Conservation (phyloP, 2,329 filamentous ascomycete genomes). For the Paecilomyces sp. region DNA sequence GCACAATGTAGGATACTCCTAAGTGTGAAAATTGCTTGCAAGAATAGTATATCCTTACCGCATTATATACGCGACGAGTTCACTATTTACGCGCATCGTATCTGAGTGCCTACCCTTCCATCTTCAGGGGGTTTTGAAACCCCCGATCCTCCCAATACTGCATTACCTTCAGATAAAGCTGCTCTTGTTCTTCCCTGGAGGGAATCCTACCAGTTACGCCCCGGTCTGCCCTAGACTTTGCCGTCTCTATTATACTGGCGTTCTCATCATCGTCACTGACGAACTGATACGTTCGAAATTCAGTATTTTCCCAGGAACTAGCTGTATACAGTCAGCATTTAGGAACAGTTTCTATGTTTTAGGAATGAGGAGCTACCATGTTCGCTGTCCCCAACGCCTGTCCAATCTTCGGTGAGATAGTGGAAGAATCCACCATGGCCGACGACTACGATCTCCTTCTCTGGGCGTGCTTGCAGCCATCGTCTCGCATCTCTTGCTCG, state of each 20-base stretch:
- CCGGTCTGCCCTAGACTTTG: constrained; percentile 4
- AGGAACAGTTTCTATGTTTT: background rate
- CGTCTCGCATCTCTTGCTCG: constrained; percentile 6
- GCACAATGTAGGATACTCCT: background rate
- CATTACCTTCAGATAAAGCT: constrained; percentile 6
- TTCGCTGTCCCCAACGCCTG: constrained; percentile 6
- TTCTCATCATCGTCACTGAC: constrained; percentile 2
- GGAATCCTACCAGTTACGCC: constrained; percentile 4
- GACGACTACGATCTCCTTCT: constrained; percentile 10
- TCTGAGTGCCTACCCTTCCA: background rate
- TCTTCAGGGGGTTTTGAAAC: constrained; percentile 9
- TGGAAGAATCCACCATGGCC: constrained; percentile 11
- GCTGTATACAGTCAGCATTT: constrained; percentile 1
- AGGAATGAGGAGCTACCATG: constrained; percentile 4
- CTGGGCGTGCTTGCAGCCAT: constrained; percentile 9
- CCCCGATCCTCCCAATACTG: constrained; percentile 7
- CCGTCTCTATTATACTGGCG: constrained; percentile 6
- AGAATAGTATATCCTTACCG: background rate
- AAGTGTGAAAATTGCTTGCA: background rate
- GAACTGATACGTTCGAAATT: constrained; percentile 8
- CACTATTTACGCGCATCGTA: background rate
- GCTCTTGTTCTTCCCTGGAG: constrained; percentile 4
- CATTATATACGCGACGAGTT: background rate
- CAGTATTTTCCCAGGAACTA: constrained; percentile 7
- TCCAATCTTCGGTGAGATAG: constrained; percentile 12